Base-by-base conservation (phyloP, 345 rosid species). In the Ricinus communis region DNA sequence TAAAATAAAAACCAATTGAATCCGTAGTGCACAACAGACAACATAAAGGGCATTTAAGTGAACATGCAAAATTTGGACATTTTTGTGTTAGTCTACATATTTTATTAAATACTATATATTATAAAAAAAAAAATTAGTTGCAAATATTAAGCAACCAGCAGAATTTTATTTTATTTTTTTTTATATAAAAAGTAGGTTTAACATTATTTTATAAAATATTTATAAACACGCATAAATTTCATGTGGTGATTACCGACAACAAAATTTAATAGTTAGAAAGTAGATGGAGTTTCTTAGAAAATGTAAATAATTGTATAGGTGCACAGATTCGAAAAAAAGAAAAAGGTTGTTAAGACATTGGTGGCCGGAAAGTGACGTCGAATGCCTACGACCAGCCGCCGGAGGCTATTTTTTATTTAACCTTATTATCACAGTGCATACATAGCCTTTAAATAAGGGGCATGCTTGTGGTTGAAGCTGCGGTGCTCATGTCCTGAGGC, bases 201-300 rank as follows among this genome's bases (percentile, higher is more conserved):
- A n/a, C n/a, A n/a, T n/a, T n/a, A n/a, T n/a, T n/a, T n/a, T n/a
- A n/a, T n/a, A n/a, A n/a, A n/a, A n/a, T n/a, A n/a, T 2, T 33
- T 33, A 63, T 21, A 63, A 63, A 63, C 7, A 8, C 12, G 4
- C 22, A 64, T 45, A 25, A 45, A 15, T 46, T 15, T 8, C 58
- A 66, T 49, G 27, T 66, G 58, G 19, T 41, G 38, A 45, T 46
- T 41, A 55, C 63, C 63, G 51, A 55, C 63, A 25, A 9, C 15
- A 53, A 22, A 33, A 53, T 1, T 38, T 38, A n/a, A 1, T 36
- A 67, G 19, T 38, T 14, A 67, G 8, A 8, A 51, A 52, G 49
- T 66, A 16, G 25, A 25, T 19, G 14, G n/a, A n/a, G n/a, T n/a
- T n/a, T n/a, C n/a, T 12, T 43, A 12, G 8, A 43, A 43, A 43